Base-by-base conservation (phyloP, 441 rosid genomes). In the Euphorbia schlechtendalii region DNA sequence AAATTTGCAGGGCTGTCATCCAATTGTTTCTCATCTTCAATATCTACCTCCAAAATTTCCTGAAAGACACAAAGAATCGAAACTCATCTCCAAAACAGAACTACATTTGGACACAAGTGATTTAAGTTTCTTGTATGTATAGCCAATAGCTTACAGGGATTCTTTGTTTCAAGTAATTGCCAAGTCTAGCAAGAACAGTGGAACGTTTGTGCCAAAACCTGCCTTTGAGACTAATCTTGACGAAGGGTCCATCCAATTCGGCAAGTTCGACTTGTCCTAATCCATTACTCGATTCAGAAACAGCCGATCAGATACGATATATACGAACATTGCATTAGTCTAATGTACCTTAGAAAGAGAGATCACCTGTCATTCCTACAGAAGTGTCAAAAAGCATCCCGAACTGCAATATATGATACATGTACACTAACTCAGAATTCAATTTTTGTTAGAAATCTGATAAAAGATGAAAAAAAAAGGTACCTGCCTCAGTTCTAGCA, bases 1-100 rank as follows among this genome's bases (percentile, higher is more conserved):
- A 93, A 93, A 74, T 83, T 90, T 56, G 78, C 96, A 64, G 97
- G 98, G 74, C 97, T 88, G 67, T 90, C 97, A 61, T 88, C 97
- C 72, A 93, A 74, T 69, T 88, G 96, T 57, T 80, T 86, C 83
- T 90, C 96, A 75, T 90, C 92, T 78, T 93, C 96, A 40, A 90
- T 84, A 52, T 84, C 92, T 40, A 88, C 97, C 80, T 90, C 97
- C 72, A 90, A 64, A 68, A 93, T 90, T 78, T 93, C 92, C 91
- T 88, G 75, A 0, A 0, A 53, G 5, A 21, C 59, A 49, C 20
- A 56, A 15, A 18, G 46, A 45, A 27, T 58, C 46, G 45, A 17
- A 63, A 12, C 34, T 14, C 8, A 25, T 69, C 22, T 52, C 18
- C 14, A 48, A 27, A 25, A 18, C 15, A 38, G 38, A 3, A 27